Conservation (phyloP, 2,329 filamentous ascomycete species). For the Kalaharituber pfeilii region DNA sequence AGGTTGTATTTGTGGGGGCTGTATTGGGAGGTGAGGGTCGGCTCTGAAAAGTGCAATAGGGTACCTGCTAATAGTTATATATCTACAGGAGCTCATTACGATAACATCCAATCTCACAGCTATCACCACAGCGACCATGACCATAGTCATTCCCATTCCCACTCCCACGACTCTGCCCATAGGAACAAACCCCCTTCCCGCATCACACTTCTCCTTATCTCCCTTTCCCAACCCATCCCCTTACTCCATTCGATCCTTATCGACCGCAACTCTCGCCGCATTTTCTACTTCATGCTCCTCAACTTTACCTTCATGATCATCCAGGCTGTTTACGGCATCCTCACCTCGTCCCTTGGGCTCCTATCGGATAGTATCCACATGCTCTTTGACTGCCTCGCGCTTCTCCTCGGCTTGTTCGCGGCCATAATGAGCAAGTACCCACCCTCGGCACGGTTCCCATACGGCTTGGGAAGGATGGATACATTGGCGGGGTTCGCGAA, state of each 20-base stretch:
- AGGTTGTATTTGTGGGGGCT: conserved; percentile 28
- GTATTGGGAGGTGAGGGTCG: conserved; percentile 31
- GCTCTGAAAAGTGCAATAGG: too few relatives aligned
- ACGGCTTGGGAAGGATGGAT: conserved; percentile 93
- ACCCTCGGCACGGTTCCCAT: conserved; percentile 71
- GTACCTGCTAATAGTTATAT: conserved; percentile 26
- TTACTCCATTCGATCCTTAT: conserved; percentile 70
- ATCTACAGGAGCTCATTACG: conserved; percentile 9
- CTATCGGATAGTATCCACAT: conserved; percentile 97
- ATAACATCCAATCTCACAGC: conserved; percentile 19
- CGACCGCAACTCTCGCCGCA: conserved; percentile 82
- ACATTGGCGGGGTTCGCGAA: conserved; percentile 93
- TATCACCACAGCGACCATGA: conserved; percentile 24
- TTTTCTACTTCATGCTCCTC: conserved; percentile 90
- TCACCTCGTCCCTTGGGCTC: conserved; percentile 85
- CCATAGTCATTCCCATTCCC: conserved; percentile 21
- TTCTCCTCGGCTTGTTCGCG: conserved; percentile 76
- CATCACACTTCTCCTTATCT: conserved; percentile 57
- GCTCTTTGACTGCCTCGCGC: conserved; percentile 93
- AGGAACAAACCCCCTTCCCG: conserved; percentile 37
- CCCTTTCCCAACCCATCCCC: conserved; percentile 51
- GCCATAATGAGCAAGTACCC: conserved; percentile 96
- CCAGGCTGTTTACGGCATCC: conserved; percentile 82
- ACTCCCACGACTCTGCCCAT: conserved; percentile 20
- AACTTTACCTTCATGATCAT: conserved; percentile 93